Percentiles rank a stretch among this genome's conserved stretches.
Conservation (phyloP, 2,329 filamentous ascomycete species). For the Arthrobotrys sphaeroides region DNA sequence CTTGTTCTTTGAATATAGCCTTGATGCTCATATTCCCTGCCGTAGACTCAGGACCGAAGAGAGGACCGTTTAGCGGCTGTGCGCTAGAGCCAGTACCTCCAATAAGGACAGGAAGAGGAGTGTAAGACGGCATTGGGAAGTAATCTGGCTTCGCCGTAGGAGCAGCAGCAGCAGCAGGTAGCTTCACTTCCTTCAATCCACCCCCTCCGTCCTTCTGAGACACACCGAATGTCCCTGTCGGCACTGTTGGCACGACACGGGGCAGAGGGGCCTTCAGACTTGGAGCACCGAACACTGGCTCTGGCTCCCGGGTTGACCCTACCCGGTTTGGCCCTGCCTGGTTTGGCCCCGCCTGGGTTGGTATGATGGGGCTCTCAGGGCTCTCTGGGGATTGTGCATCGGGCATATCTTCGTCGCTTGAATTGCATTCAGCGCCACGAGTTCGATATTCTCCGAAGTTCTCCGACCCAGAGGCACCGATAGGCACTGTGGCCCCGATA, state of each 20-base stretch:
- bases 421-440: no score
- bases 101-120: slow-evolving; percentile 3
- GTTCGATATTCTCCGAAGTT: neutral
- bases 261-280: neutral
- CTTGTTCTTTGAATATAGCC: neutral
- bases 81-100: neutral
- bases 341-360: no score
- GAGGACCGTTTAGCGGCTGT: neutral
- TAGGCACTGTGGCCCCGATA: no score
- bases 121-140: neutral
- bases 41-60: neutral
- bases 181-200: neutral
- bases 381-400: neutral
- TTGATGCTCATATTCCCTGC: neutral
- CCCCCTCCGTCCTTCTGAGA: neutral
- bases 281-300: neutral
- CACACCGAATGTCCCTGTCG: neutral
- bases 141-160: neutral
- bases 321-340: no score
- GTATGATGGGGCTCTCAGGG: no score
- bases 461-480: neutral
- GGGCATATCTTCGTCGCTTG: neutral
- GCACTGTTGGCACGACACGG: neutral
- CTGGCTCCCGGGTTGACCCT: neutral
- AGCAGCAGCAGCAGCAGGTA: neutral